These are phyloP conservation scores for Whalleya microplaca DNA, from an alignment of 2,329 filamentous ascomycete species.

Conservation along the genomic window DNA sequence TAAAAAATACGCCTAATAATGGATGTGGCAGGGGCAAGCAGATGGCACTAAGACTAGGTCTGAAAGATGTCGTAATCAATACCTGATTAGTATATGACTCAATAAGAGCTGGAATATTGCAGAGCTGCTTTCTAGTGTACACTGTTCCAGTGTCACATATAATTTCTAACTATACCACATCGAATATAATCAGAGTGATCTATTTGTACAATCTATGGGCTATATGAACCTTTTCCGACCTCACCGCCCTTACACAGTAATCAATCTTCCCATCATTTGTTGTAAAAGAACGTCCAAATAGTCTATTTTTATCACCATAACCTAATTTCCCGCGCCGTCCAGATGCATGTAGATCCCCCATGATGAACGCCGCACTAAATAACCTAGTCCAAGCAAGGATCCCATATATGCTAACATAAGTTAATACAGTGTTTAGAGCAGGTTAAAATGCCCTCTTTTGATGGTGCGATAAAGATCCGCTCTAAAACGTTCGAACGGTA, in stretches of 20 bases:
- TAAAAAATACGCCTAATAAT: no score
- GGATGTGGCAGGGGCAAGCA: no score
- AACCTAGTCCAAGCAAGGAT: not conserved
- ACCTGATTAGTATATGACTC: no score
- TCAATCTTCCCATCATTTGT: not conserved
- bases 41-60: no score
- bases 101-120: no score
- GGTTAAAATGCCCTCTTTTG: not conserved
- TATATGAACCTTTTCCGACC: not conserved
- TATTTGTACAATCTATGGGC: not conserved
- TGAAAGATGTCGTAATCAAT: no score
- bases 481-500: slow-evolving; percentile 10
- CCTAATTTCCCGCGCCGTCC: not conserved
- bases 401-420: no score
- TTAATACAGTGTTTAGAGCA: not conserved
- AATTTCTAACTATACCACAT: no score
- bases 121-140: no score
- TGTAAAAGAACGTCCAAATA: not conserved
- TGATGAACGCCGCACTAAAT: not conserved
- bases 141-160: no score
- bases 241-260: no score
- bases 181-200: no score
- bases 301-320: not conserved
- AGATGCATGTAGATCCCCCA: not conserved
- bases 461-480: slow-evolving; percentile 1